phyloP scores from a whole-genome alignment of 345 rosid genomes.

The Tarenaya hassleriana region DNA sequence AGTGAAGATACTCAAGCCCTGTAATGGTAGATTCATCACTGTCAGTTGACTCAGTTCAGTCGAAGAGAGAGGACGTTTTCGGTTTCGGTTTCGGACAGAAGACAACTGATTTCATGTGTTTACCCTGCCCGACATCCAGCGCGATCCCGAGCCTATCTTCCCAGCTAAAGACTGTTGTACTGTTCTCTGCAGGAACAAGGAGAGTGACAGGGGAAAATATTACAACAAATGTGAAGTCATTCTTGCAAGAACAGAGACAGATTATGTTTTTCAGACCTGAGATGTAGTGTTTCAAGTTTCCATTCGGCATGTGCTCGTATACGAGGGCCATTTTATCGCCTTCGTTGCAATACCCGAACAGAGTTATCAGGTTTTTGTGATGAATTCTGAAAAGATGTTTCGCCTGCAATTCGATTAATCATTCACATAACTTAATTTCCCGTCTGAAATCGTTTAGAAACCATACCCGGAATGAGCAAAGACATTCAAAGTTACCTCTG shows the following conservation, averaged over 20 bases:
- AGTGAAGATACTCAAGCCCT: constrained; percentile 43
- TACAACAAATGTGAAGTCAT: too few species aligned
- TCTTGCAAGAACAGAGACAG: background rate
- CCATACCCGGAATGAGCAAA: background rate
- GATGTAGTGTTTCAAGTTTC: constrained; percentile 37
- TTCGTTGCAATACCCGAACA: constrained; percentile 51
- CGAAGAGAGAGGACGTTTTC: constrained; percentile 15
- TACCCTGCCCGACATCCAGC: constrained; percentile 49
- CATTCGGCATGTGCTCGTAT: constrained; percentile 49
- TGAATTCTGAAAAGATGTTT: constrained; percentile 44
- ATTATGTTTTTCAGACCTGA: constrained; percentile 35
- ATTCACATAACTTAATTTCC: constrained; percentile 15
- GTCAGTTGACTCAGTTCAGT: background rate
- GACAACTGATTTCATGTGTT: background rate
- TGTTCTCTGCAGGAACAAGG: constrained; percentile 25
- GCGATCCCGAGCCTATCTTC: constrained; percentile 45
- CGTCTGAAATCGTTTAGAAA: background rate
- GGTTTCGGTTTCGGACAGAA: background rate
- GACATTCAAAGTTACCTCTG: constrained; percentile 32
- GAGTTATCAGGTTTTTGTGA: constrained; percentile 44
- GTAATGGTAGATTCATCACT: background rate
- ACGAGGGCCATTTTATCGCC: constrained; percentile 37
- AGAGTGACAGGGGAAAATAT: background rate
- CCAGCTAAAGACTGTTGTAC: constrained; percentile 38
- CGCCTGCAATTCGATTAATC: constrained; percentile 41